Percentiles rank a stretch among this genome's conserved stretches.
Conservation (phyloP, 306 rosid genomes). For the Rubus parviflorus region DNA sequence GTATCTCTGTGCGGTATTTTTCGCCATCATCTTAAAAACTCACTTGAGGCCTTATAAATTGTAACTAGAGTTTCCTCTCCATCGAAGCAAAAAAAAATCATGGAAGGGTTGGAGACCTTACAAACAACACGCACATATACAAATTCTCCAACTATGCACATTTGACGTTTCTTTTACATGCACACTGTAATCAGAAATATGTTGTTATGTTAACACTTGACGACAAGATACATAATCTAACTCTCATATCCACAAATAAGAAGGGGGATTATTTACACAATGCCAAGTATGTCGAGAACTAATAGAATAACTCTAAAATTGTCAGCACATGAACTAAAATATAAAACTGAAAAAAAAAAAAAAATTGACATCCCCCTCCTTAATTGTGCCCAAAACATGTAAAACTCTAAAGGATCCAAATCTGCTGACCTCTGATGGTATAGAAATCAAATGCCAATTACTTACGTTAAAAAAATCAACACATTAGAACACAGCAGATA, state of each 20-base stretch:
- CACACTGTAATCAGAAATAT: background rate
- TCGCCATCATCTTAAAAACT: conserved; percentile 56
- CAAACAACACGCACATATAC: background rate
- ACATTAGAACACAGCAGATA: no score
- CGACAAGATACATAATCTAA: background rate
- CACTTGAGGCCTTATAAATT: conserved; percentile 32
- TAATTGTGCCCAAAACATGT: no score
- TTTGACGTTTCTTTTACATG: background rate
- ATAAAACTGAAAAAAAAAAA: no score
- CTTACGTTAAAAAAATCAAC: no score
- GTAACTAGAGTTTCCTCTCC: background rate
- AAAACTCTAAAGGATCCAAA: no score
- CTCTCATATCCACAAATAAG: background rate
- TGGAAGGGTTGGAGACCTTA: background rate
- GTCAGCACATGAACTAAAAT: no score
- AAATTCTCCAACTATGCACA: background rate
- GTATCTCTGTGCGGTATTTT: no score
- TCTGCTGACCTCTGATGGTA: no score
- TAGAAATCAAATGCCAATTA: no score
- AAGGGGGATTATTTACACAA: background rate
- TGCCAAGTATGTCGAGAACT: background rate
- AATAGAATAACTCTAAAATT: background rate
- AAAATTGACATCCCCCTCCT: no score
- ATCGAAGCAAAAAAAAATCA: background rate
- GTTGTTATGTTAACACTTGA: background rate